Conservation (phyloP, 441 rosid species). For the Geranium incanum region DNA sequence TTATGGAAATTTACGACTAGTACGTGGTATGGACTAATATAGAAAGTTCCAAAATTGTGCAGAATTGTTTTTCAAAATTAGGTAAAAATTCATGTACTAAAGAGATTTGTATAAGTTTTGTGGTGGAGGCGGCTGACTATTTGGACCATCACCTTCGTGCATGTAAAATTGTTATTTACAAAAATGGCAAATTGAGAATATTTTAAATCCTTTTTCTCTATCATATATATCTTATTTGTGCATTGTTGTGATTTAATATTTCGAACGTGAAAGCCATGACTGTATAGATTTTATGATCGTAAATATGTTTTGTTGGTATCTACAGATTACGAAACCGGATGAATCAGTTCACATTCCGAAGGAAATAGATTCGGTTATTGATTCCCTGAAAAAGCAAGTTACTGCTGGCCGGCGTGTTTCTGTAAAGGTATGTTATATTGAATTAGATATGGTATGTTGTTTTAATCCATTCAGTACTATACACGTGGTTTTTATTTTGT, state of each 20-base stretch:
- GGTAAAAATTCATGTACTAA: neutral
- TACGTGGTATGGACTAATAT: neutral
- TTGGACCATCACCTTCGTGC: neutral
- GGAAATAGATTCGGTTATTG: conserved; percentile 54
- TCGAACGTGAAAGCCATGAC: neutral
- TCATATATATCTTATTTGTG: neutral
- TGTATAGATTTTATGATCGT: neutral
- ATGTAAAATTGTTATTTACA: neutral
- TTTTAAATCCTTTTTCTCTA: neutral
- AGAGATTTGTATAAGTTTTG: neutral
- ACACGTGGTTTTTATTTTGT: neutral
- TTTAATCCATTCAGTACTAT: conserved; percentile 9
- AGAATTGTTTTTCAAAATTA: neutral
- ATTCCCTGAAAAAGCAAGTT: conserved; percentile 60
- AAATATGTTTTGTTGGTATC: conserved; percentile 4
- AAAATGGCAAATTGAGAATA: neutral
- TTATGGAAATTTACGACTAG: neutral
- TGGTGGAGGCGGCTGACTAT: neutral
- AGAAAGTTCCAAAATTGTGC: neutral
- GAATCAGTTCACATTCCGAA: conserved; percentile 31
- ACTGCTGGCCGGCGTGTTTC: conserved; percentile 52
- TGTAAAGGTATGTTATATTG: conserved; percentile 42
- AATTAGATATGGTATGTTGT: conserved; percentile 6
- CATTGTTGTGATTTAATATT: neutral
- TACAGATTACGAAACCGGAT: conserved; percentile 27